A percentile compares a stretch with the other conserved stretches of the same genome.
Evolutionary conservation across 352 stramenopile genomes (phyloP).

Genomic region (Phytophthora pseudosyringae): DNA sequence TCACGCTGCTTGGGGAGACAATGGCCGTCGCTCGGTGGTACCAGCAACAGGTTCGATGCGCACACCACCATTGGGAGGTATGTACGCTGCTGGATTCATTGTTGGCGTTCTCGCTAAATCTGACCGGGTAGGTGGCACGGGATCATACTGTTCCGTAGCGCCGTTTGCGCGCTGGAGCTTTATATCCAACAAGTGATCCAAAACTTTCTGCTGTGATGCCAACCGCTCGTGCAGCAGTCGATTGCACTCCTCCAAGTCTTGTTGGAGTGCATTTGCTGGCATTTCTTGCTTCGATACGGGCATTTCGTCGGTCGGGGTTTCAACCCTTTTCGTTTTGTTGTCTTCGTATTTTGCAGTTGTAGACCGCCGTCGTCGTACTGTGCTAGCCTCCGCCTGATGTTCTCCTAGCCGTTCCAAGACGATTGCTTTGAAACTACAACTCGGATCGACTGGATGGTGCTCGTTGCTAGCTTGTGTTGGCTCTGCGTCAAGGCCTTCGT

Average conservation of each 20-base stretch:
- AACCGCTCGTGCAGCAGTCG: slow-evolving; percentile 39
- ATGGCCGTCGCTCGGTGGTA: slow-evolving; percentile 9
- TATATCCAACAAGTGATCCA: slow-evolving; percentile 37
- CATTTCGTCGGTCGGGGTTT: slow-evolving; percentile 20
- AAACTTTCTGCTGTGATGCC: slow-evolving; percentile 40
- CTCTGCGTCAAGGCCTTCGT: background rate
- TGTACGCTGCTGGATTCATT: background rate
- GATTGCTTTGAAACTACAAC: slow-evolving; percentile 19
- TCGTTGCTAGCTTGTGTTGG: background rate
- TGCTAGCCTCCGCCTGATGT: background rate
- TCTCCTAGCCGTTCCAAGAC: slow-evolving; percentile 28
- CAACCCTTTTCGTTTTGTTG: slow-evolving; percentile 9
- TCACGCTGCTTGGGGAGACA: slow-evolving; percentile 30
- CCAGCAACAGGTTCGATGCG: background rate
- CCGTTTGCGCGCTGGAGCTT: slow-evolving; percentile 31
- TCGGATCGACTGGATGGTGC: background rate
- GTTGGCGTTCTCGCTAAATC: background rate
- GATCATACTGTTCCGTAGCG: background rate
- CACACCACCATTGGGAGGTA: background rate
- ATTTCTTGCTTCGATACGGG: background rate
- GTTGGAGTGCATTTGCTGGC: background rate
- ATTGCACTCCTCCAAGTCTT: slow-evolving; percentile 42
- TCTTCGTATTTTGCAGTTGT: slow-evolving; percentile 2
- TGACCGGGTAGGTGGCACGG: background rate
- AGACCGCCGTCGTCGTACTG: slow-evolving; percentile 2